Base-by-base conservation (phyloP, 2,329 filamentous ascomycete species). In the Alternaria sp. region DNA sequence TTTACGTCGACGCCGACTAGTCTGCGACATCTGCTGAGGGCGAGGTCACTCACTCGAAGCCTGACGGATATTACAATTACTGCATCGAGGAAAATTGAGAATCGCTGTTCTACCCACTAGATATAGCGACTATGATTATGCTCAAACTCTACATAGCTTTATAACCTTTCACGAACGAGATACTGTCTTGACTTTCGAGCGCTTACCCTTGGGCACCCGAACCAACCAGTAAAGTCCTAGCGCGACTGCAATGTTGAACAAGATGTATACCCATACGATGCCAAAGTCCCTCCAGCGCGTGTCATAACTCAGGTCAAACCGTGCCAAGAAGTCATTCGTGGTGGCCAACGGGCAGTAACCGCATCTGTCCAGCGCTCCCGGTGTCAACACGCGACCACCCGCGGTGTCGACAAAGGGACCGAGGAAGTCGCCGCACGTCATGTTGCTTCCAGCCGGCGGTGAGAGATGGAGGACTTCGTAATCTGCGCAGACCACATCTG, bases 401-500 rank as follows among this genome's bases (percentile, higher is more conserved):
- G 51, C 24, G 2, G 10, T 24, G 5, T 46, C 10, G 36, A 75
- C 70, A 62, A 75, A 81, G 0, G 62, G 24, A 2, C 51, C 7
- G 64, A 81, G 75, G 69, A 81, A 82, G 1, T 75, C 48, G 8
- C 59, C 65, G 57, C 80, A 82, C 5, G 69, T 78, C 23, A 53
- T 8, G 29, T 85, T 85, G 0, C 79, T 26, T 0, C 85, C 29
- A 31, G 29, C 29, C 2, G 29, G 82, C 0, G 92, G 88, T 8
- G 85, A 75, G 72, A 97, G 88, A 14, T 78, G 73, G 24, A 91
- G 80, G 60, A 86, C 83, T 74, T 97, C 93, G 72, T 90, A 90
- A 5, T 74, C 63, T 0, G 90, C 86, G 76, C 93, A 97, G 0
- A 73, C 66, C 31, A 94, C 87, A 0, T 78, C 46, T 0, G 85